These are phyloP conservation scores for Lasiodiplodia theobromae DNA, from an alignment of 2,329 filamentous ascomycete species.

Conservation along the genomic window DNA sequence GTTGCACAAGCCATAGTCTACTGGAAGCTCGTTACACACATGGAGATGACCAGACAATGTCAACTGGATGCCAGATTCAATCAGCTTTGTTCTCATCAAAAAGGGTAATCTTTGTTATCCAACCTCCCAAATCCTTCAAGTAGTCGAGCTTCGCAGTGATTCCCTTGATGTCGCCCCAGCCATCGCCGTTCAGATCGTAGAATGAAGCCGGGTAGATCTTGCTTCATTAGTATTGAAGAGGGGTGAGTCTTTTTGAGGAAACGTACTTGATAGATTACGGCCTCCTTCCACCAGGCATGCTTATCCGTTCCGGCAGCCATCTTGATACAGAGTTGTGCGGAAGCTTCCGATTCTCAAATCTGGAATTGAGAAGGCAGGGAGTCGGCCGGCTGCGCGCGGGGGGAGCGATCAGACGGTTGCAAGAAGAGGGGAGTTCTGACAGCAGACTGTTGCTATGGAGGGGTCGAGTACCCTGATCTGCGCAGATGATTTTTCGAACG, in stretches of 20 bases:
- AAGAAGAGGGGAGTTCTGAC: not conserved
- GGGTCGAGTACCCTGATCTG: not conserved
- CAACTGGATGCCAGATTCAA: conserved; percentile 48
- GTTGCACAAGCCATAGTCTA: not conserved
- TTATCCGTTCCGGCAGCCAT: not conserved
- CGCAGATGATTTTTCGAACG: not conserved
- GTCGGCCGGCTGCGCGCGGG: not conserved
- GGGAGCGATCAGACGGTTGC: not conserved
- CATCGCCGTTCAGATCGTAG: conserved; percentile 63
- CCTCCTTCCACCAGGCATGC: conserved; percentile 54
- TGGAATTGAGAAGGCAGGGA: not conserved
- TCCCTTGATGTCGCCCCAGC: conserved; percentile 69
- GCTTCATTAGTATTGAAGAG: not conserved
- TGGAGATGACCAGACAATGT: conserved; percentile 73
- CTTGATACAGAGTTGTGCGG: not conserved
- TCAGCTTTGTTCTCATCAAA: not conserved
- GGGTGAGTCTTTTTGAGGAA: not conserved
- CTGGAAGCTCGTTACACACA: conserved; percentile 36
- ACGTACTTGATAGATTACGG: conserved; percentile 47
- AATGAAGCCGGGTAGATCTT: conserved; percentile 56
- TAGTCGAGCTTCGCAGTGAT: conserved; percentile 69
- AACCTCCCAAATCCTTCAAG: conserved; percentile 50
- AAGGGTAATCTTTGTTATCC: not conserved
- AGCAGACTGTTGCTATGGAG: not conserved
- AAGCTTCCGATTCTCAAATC: not conserved